Evolutionary conservation across 2,329 filamentous ascomycete genomes (phyloP).

Genomic region (Magnaporthiopsis incrustans): DNA sequence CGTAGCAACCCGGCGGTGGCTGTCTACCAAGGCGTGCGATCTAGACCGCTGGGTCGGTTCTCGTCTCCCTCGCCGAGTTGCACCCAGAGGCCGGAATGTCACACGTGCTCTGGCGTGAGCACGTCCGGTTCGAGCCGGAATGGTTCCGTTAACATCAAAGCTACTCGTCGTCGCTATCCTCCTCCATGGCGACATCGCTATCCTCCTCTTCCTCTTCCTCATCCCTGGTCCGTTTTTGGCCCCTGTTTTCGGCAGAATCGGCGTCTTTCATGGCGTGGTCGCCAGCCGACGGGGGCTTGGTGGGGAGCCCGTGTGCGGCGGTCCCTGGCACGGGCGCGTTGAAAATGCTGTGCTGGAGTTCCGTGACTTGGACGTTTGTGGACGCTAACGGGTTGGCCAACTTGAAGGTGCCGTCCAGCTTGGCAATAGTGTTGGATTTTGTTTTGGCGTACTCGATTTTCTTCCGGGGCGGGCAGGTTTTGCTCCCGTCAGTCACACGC

Average conservation of each 20-base stretch:
- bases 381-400: constrained; percentile 49
- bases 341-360: constrained; percentile 74
- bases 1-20: constrained; percentile 7
- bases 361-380: constrained; percentile 55
- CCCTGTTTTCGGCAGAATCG: constrained; percentile 38
- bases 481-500: neutral
- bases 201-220: constrained; percentile 58
- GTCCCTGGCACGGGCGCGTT: constrained; percentile 53
- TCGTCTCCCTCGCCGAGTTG: neutral
- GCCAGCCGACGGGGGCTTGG: constrained; percentile 39
- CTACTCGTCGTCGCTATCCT: constrained; percentile 64
- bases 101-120: neutral
- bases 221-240: constrained; percentile 64
- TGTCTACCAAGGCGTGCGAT: neutral
- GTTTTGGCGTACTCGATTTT: constrained; percentile 86
- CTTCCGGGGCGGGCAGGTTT: constrained; percentile 34
- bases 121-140: neutral
- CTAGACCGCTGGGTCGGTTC: neutral
- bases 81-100: constrained; percentile 8
- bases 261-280: constrained; percentile 35
- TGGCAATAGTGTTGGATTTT: constrained; percentile 80
- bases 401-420: constrained; percentile 85
- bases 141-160: neutral
- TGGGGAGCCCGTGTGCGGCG: constrained; percentile 31
- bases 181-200: constrained; percentile 57